Percentiles rank a stretch among this genome's conserved stretches.
Evolutionary conservation across 371 early-diverging fungal genomes (phyloP).

Genomic region (Apophysomyces sp.): DNA sequence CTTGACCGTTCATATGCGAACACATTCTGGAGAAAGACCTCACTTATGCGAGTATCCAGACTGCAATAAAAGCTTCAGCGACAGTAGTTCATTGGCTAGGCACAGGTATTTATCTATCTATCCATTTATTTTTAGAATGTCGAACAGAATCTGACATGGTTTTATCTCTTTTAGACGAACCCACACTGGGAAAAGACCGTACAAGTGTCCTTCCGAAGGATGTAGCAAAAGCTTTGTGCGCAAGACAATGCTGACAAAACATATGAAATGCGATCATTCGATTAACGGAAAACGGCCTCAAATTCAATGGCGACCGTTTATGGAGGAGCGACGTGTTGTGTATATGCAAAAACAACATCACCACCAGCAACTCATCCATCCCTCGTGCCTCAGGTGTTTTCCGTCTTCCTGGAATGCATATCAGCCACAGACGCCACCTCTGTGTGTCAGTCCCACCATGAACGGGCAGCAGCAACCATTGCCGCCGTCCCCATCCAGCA

Average conservation of each 20-base stretch:
- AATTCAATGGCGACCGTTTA: constrained; percentile 50
- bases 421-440: constrained; percentile 18
- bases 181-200: constrained; percentile 74
- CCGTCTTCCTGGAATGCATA: constrained; percentile 10
- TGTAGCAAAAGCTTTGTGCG: constrained; percentile 69
- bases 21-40: constrained; percentile 81
- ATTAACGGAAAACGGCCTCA: constrained; percentile 40
- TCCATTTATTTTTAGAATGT: too few species aligned
- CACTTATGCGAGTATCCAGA: constrained; percentile 65
- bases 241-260: constrained; percentile 71
- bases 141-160: not conserved
- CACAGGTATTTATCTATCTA: constrained; percentile 33
- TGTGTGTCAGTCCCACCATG: constrained; percentile 20
- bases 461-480: constrained; percentile 18
- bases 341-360: constrained; percentile 33
- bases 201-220: constrained; percentile 57
- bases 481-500: constrained; percentile 33
- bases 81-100: constrained; percentile 54
- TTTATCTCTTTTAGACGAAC: constrained; percentile 45
- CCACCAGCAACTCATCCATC: constrained; percentile 8
- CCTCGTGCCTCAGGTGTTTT: constrained; percentile 7
- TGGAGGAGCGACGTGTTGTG: constrained; percentile 42
- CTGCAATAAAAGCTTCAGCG: constrained; percentile 64
- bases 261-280: constrained; percentile 49
- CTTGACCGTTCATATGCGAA: constrained; percentile 74